Evolutionary conservation across 176 grass and related monocot genomes (phyloP).

Genomic region (Panicum miliaceum): DNA sequence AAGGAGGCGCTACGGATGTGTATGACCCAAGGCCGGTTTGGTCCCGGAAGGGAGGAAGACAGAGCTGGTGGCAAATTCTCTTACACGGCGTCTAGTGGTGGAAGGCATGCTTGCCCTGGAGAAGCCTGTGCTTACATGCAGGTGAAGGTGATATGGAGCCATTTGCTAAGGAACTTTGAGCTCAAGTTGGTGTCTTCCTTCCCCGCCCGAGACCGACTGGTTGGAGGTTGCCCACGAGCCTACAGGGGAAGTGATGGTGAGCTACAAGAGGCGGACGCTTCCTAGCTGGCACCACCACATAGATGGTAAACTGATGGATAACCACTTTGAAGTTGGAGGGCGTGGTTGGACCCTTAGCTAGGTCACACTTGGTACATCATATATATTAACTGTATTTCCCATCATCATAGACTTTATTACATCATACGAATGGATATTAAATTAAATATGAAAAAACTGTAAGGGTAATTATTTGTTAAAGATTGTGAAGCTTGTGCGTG

Average conservation of each 20-base stretch:
- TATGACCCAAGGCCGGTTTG: neutral
- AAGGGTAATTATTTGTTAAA: too few species aligned
- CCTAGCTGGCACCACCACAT: too few species aligned
- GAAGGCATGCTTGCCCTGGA: neutral
- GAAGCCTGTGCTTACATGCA: neutral
- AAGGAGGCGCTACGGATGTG: neutral
- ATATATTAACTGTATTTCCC: too few species aligned
- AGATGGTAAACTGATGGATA: too few species aligned
- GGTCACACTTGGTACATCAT: too few species aligned
- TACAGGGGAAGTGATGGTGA: neutral
- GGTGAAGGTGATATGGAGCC: neutral
- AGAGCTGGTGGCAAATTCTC: neutral
- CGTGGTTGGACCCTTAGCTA: too few species aligned
- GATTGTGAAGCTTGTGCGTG: too few species aligned
- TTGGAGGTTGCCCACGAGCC: neutral
- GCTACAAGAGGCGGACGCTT: neutral
- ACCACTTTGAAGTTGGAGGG: too few species aligned
- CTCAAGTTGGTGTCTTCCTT: neutral
- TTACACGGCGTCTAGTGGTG: neutral
- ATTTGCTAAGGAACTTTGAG: neutral
- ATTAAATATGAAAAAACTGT: too few species aligned
- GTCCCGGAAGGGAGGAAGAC: neutral
- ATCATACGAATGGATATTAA: too few species aligned
- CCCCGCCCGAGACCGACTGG: neutral
- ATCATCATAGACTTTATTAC: too few species aligned